Evolutionary conservation across 345 rosid genomes (phyloP), one percentile per base, ranked within the genome.

Genomic region (Durio zibethinus): DNA sequence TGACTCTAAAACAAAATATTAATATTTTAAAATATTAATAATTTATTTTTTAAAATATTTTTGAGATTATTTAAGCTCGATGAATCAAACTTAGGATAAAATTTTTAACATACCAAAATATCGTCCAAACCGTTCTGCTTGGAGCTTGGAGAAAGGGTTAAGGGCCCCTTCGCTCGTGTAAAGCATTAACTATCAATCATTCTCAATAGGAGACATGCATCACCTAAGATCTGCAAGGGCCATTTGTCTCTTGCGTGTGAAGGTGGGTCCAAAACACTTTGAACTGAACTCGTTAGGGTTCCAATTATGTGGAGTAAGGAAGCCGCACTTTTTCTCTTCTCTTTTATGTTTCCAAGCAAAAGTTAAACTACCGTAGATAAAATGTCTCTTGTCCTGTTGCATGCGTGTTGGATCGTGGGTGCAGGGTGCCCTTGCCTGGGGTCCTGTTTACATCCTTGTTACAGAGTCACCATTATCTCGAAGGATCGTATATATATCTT

Each of bases 121-220:
- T 70, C 43, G 9, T 16, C 31, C 16, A 18, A 48, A 18, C 42
- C 42, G 2, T 15, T 48, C 29, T 4, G 50, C 2, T 40, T n/a
- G 71, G 71, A n/a, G 72, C 0, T 21, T 40, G 31, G 52, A 14
- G 73, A 16, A 27, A 10, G 40, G 7, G 75, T 10, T 50, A 20
- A 31, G 45, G 74, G 45, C 10, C 62, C 75, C 18, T 52, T 20
- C 15, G 15, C 33, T 11, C n/a, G 20, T 52, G 33, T 33, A 72
- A 50, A 33, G 23, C 61, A 33, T 31, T 11, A 72, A 50, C 31
- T 12, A 5, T 10, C 75, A 23, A 33, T 33, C 75, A n/a, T 5
- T 52, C 43, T 33, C 62, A n/a, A 36, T 31, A 52, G 61, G 60
- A 33, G 75, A 72, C 62, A 52, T 52, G 75, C 61, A 71, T 71